phyloP scores from a whole-genome alignment of 352 stramenopile genomes.

The Globisporangium emineosum region DNA sequence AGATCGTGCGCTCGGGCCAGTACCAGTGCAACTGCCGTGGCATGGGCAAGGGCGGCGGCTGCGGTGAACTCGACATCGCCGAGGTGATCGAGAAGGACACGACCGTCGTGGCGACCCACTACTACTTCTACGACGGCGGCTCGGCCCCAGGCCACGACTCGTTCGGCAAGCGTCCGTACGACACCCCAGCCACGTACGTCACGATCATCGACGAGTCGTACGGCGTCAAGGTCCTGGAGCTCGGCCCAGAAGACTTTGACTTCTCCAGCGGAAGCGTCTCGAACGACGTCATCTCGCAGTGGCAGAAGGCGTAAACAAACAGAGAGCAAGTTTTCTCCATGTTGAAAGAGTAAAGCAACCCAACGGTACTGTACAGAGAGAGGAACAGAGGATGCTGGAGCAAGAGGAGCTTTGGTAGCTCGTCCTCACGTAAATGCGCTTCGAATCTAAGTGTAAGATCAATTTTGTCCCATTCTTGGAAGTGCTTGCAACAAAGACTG shows the following conservation, averaged over 20 bases:
- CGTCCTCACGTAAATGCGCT: no score
- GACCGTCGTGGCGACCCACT: constrained; percentile 66
- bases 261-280: constrained; percentile 45
- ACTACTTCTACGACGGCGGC: constrained; percentile 73
- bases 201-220: constrained; percentile 69
- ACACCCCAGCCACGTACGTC: constrained; percentile 52
- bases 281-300: constrained; percentile 53
- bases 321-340: neutral
- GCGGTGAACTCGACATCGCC: constrained; percentile 75
- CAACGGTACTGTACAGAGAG: neutral
- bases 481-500: no score
- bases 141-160: constrained; percentile 59
- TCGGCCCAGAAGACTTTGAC: constrained; percentile 64
- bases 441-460: no score
- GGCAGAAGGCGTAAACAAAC: constrained; percentile 36
- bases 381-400: no score
- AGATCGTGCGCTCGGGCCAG: constrained; percentile 65
- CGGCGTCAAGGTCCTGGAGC: constrained; percentile 64
- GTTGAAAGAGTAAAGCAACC: neutral
- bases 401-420: no score
- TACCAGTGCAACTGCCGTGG: constrained; percentile 85
- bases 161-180: constrained; percentile 46
- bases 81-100: constrained; percentile 68
- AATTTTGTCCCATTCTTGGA: no score
- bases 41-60: constrained; percentile 52